A percentile compares a stretch with the other conserved stretches of the same genome.
Conservation (phyloP, 805 yeast genomes). For the Naumovozyma castellii region DNA sequence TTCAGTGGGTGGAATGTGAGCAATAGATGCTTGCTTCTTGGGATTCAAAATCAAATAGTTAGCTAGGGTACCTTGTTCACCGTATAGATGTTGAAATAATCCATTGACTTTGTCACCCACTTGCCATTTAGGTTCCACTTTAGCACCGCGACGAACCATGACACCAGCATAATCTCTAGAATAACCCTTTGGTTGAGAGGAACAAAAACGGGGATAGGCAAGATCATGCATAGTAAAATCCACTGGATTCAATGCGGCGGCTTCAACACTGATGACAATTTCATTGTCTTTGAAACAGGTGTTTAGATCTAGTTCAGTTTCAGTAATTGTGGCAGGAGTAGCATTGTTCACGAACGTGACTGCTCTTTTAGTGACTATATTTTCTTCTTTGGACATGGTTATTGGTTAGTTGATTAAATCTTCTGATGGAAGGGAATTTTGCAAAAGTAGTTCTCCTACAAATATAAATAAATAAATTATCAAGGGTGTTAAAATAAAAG, state of each 20-base stretch:
- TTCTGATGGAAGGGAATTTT: too few relatives aligned
- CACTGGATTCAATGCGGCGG: slow-evolving; percentile 28
- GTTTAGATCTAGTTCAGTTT: slow-evolving; percentile 18
- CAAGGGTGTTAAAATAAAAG: too few relatives aligned
- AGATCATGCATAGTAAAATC: slow-evolving; percentile 16
- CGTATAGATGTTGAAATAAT: slow-evolving; percentile 13
- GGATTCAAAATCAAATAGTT: slow-evolving; percentile 40
- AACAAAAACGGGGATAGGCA: slow-evolving; percentile 6
- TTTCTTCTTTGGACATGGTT: background rate
- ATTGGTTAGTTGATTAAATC: background rate
- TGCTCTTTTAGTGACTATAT: slow-evolving; percentile 16
- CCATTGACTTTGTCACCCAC: slow-evolving; percentile 27
- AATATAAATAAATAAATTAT: too few relatives aligned
- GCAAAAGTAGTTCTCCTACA: too few relatives aligned
- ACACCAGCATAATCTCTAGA: slow-evolving; percentile 26
- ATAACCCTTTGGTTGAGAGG: slow-evolving; percentile 13
- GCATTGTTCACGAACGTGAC: slow-evolving; percentile 16
- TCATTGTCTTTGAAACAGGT: slow-evolving; percentile 17
- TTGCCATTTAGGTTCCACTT: slow-evolving; percentile 10
- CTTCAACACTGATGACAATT: slow-evolving; percentile 22
- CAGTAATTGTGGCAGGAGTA: slow-evolving; percentile 13
- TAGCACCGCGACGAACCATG: slow-evolving; percentile 20
- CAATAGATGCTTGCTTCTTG: slow-evolving; percentile 20
- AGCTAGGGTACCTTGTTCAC: slow-evolving; percentile 35
- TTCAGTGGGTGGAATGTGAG: slow-evolving; percentile 30